These are phyloP conservation scores for Globisporangium lucens DNA, from an alignment of 352 stramenopile genomes.

Conservation along the genomic window DNA sequence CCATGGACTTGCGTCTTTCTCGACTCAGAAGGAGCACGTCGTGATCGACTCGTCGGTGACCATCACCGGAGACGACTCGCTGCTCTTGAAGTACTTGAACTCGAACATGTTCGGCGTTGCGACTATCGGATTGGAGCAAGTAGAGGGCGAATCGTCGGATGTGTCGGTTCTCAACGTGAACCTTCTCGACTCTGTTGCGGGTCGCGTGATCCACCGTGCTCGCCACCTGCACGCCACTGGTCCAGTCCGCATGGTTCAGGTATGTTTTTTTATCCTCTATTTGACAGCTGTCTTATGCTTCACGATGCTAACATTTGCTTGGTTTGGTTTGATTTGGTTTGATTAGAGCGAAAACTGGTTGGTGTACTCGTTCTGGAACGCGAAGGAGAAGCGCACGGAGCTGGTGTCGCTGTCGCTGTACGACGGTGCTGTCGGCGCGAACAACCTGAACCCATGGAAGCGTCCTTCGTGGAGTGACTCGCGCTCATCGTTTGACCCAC, in stretches of 20 bases:
- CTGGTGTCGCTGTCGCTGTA: slow-evolving; percentile 89
- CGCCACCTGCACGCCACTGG: slow-evolving; percentile 78
- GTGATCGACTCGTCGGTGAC: slow-evolving; percentile 78
- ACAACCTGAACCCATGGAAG: slow-evolving; percentile 94
- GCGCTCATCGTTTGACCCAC: slow-evolving; percentile 92
- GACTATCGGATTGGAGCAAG: slow-evolving; percentile 63
- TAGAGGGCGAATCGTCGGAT: slow-evolving; percentile 28
- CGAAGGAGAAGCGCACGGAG: slow-evolving; percentile 81
- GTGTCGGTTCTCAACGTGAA: slow-evolving; percentile 81
- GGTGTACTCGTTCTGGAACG: slow-evolving; percentile 96
- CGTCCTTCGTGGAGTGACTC: slow-evolving; percentile 83
- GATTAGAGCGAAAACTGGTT: slow-evolving; percentile 94
- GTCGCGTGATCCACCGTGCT: slow-evolving; percentile 90
- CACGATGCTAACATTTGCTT: slow-evolving; percentile 3
- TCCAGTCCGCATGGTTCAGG: slow-evolving; percentile 68
- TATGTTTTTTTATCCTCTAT: slow-evolving; percentile 16
- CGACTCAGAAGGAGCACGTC: slow-evolving; percentile 52
- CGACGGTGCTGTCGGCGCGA: slow-evolving; percentile 95
- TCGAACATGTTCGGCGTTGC: slow-evolving; percentile 93
- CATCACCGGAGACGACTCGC: slow-evolving; percentile 92
- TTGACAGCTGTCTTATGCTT: not conserved
- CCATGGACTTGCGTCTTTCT: slow-evolving; percentile 51
- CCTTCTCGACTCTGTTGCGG: slow-evolving; percentile 94
- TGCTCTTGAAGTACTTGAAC: slow-evolving; percentile 98
- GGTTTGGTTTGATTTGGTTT: not conserved